Conservation (phyloP, 2,329 filamentous ascomycete species). For the Phaeophleospora eucalypticola region DNA sequence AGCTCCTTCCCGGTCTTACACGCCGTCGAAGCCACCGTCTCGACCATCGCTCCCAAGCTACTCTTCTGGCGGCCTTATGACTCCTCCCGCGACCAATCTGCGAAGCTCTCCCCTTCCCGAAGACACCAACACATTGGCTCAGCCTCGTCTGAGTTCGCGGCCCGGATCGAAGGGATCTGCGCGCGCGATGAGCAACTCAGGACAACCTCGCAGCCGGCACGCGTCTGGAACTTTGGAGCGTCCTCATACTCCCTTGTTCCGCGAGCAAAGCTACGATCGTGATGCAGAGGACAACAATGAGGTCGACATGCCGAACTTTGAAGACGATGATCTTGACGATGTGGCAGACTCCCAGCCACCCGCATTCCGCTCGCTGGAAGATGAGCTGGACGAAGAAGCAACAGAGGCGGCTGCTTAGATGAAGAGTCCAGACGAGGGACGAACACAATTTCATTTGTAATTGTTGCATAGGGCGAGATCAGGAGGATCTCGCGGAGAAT, state of each 20-base stretch:
- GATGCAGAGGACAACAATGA: constrained; percentile 53
- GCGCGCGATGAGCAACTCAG: constrained; percentile 3
- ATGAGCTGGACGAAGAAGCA: constrained; percentile 18
- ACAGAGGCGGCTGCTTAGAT: not conserved
- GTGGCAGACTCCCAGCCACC: constrained; percentile 20
- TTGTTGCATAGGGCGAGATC: not conserved
- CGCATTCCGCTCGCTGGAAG: constrained; percentile 28
- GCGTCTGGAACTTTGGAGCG: constrained; percentile 24
- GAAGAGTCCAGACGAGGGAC: not conserved
- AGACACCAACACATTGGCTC: constrained; percentile 18
- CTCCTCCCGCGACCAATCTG: constrained; percentile 74
- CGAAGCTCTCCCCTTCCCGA: constrained; percentile 56
- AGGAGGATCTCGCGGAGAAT: not conserved
- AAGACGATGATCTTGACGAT: constrained; percentile 44
- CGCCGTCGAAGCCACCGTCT: constrained; percentile 41
- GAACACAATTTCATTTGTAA: constrained; percentile 4
- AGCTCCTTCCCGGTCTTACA: constrained; percentile 40
- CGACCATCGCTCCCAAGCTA: constrained; percentile 49
- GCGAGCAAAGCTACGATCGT: constrained; percentile 55
- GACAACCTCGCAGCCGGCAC: constrained; percentile 9
- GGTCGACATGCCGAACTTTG: constrained; percentile 45
- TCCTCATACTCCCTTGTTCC: constrained; percentile 52
- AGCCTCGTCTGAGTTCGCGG: constrained; percentile 21
- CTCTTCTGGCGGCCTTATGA: constrained; percentile 76
- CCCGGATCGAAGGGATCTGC: constrained; percentile 8